Evolutionary conservation across 352 stramenopile genomes (phyloP).

Genomic region (Phytophthora aleatoria): DNA sequence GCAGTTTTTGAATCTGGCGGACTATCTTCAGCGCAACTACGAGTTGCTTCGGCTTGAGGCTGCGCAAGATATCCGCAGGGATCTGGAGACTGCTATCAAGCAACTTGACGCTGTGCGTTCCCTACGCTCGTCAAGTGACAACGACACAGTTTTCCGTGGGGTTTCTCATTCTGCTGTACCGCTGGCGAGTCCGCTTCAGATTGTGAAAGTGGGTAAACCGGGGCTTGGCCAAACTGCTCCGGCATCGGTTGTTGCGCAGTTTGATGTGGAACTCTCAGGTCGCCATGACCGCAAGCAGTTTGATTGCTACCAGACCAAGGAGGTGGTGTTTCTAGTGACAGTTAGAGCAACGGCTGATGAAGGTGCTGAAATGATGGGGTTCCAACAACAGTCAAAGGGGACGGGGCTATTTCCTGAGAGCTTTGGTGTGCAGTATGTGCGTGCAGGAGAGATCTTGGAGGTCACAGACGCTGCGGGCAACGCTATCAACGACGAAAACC

Average conservation of each 20-base stretch:
- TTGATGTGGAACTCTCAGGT: slow-evolving; percentile 87
- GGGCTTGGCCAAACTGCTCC: slow-evolving; percentile 88
- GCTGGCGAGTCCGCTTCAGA: slow-evolving; percentile 44
- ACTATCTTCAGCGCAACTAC: slow-evolving; percentile 95
- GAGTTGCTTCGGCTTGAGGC: slow-evolving; percentile 91
- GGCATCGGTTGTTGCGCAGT: slow-evolving; percentile 81
- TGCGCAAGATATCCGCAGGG: slow-evolving; percentile 80
- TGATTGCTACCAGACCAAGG: slow-evolving; percentile 91
- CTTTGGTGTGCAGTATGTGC: slow-evolving; percentile 88
- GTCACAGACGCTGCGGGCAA: slow-evolving; percentile 84
- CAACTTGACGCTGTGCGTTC: slow-evolving; percentile 57
- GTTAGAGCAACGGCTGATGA: slow-evolving; percentile 74
- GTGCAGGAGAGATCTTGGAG: slow-evolving; percentile 81
- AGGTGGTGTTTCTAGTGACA: slow-evolving; percentile 95
- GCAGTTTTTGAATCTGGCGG: slow-evolving; percentile 94
- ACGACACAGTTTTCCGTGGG: slow-evolving; percentile 66
- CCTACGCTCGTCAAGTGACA: slow-evolving; percentile 43
- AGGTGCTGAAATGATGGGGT: slow-evolving; percentile 68
- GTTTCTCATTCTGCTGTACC: slow-evolving; percentile 51
- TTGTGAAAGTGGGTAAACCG: slow-evolving; percentile 90
- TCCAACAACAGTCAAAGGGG: slow-evolving; percentile 29
- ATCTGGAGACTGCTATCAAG: slow-evolving; percentile 90
- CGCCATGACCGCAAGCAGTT: slow-evolving; percentile 65
- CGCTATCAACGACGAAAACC: slow-evolving; percentile 43
- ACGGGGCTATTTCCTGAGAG: slow-evolving; percentile 79